Evolutionary conservation across 1,139 yeast genomes (phyloP).

Genomic region (Yamadazyma siamensis): DNA sequence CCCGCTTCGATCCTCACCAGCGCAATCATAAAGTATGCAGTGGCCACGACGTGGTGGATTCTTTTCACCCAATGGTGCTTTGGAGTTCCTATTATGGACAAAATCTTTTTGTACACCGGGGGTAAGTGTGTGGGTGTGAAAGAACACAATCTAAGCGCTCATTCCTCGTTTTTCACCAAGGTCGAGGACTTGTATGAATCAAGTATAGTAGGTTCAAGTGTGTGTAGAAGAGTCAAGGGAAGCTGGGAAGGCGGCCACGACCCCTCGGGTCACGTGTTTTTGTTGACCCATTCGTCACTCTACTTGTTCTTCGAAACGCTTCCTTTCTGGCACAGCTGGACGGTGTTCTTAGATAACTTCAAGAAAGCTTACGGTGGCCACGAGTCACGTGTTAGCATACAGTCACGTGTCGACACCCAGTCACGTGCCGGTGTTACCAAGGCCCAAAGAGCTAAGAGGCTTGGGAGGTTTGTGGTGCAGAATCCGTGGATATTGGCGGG

Average conservation of each 20-base stretch:
- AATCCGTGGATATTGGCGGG: conserved; percentile 46
- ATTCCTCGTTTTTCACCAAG: conserved; percentile 6
- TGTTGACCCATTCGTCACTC: conserved; percentile 69
- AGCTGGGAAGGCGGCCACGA: conserved; percentile 92
- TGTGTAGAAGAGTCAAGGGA: conserved; percentile 65
- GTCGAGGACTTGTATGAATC: conserved; percentile 16
- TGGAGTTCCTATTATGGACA: conserved; percentile 88
- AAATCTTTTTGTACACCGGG: conserved; percentile 75
- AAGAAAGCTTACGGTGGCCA: too few relatives aligned
- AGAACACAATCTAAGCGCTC: conserved; percentile 6
- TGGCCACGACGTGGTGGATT: conserved; percentile 76
- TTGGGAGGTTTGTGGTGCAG: conserved; percentile 13
- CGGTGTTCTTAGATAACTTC: too few relatives aligned
- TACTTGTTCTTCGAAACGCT: conserved; percentile 65
- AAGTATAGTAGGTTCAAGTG: conserved; percentile 36
- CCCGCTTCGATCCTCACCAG: conserved; percentile 8
- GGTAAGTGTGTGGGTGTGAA: conserved; percentile 58
- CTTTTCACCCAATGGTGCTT: conserved; percentile 87
- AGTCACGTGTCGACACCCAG: too few relatives aligned
- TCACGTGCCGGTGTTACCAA: neutral
- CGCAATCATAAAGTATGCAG: conserved; percentile 36
- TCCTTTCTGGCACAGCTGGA: conserved; percentile 35
- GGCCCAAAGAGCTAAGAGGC: too few relatives aligned
- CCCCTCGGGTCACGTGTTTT: conserved; percentile 91
- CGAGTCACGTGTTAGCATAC: too few relatives aligned